Evolutionary conservation across 495 filamentous ascomycete species (phyloP).

Genomic region (Neurospora tetrasperma): DNA sequence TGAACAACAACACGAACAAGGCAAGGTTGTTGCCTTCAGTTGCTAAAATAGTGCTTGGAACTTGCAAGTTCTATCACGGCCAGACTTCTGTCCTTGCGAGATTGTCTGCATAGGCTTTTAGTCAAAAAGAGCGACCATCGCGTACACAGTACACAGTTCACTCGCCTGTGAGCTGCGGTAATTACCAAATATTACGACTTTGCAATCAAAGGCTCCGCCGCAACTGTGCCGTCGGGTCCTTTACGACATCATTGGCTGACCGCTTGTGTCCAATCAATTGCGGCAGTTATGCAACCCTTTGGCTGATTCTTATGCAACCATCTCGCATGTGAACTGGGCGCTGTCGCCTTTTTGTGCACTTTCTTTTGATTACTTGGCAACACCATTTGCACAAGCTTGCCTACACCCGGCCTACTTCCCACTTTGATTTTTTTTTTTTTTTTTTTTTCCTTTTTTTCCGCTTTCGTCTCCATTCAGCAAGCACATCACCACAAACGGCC

Average conservation of each 20-base stretch:
- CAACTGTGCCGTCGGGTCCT: not conserved
- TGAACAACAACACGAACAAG: not conserved
- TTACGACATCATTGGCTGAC: not conserved
- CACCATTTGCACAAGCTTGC: not conserved
- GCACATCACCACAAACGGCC: not conserved
- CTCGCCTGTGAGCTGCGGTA: not conserved
- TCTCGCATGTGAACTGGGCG: not conserved
- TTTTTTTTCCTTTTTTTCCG: not conserved
- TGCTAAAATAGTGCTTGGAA: not conserved
- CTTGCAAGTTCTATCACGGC: not conserved
- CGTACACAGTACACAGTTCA: not conserved
- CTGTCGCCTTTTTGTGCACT: not conserved
- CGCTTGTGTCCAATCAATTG: constrained; percentile 4
- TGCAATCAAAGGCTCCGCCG: not conserved
- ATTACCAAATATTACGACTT: not conserved
- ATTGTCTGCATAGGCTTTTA: not conserved
- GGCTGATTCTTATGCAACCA: constrained; percentile 3
- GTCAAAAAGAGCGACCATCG: not conserved
- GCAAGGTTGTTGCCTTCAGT: no score
- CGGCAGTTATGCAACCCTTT: constrained; percentile 14
- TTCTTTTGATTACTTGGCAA: not conserved
- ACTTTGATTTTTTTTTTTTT: not conserved
- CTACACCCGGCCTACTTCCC: not conserved
- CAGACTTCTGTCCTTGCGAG: not conserved
- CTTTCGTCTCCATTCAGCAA: not conserved